Conservation (phyloP, 768 basidiomycete genomes). For the Boletus insuetus region DNA sequence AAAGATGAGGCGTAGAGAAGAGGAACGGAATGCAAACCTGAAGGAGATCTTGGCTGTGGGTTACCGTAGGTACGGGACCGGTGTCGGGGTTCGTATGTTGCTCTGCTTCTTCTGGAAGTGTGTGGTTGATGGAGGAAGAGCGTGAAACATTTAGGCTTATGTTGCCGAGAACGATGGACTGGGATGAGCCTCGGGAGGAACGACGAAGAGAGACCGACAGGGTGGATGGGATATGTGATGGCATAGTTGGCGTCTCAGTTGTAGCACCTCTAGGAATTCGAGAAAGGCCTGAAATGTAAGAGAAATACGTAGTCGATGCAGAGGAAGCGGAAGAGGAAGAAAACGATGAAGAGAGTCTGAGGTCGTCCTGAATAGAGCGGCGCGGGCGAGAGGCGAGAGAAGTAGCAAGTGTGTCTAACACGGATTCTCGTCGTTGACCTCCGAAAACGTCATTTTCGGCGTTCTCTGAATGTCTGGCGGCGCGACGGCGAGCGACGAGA, state of each 20-base stretch:
- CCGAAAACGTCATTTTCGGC: conserved; percentile 26
- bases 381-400: conserved; percentile 27
- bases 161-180: conserved; percentile 27
- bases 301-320: conserved; percentile 18
- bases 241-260: conserved; percentile 18
- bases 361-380: conserved; percentile 10
- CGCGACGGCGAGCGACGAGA: conserved; percentile 30
- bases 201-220: conserved; percentile 22
- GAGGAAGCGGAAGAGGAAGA: conserved; percentile 21
- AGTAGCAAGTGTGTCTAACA: conserved; percentile 19
- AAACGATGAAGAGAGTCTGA: conserved; percentile 15
- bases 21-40: conserved; percentile 21
- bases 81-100: conserved; percentile 4
- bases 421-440: conserved; percentile 11
- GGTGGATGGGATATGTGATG: conserved; percentile 11
- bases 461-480: conserved; percentile 8
- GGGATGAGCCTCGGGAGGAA: conserved; percentile 19
- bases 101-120: conserved; percentile 13
- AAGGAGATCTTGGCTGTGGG: conserved; percentile 27
- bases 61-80: conserved; percentile 12
- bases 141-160: conserved; percentile 25
- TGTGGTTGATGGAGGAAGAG: conserved; percentile 17
- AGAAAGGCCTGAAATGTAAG: conserved; percentile 12
- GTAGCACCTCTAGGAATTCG: conserved; percentile 1
- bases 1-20: not conserved